These are phyloP conservation scores for Begonia loranthoides DNA, from an alignment of 306 rosid genomes.

Conservation along the genomic window DNA sequence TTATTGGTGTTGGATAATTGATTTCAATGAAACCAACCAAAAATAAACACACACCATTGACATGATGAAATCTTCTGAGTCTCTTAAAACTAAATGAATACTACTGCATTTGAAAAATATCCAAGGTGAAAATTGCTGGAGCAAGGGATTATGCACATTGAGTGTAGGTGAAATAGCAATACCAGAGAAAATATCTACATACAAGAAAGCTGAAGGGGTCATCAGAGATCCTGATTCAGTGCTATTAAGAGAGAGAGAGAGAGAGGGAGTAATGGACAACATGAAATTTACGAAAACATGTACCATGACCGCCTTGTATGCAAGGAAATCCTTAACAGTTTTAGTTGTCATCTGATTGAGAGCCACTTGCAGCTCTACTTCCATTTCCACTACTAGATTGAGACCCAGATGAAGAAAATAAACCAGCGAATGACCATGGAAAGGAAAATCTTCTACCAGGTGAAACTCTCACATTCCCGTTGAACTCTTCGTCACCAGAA, in stretches of 20 bases:
- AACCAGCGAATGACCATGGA: slow-evolving; percentile 66
- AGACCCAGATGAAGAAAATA: slow-evolving; percentile 42
- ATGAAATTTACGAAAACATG: slow-evolving; percentile 5
- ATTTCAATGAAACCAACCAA: too few species aligned
- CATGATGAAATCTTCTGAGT: too few species aligned
- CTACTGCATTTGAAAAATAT: too few species aligned
- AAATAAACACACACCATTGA: too few species aligned
- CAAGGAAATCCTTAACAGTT: neutral
- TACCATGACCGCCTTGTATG: neutral
- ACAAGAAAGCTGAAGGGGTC: slow-evolving; percentile 6
- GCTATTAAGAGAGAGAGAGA: neutral
- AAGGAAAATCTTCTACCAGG: slow-evolving; percentile 49
- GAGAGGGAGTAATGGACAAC: neutral
- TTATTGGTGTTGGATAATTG: too few species aligned
- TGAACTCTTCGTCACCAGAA: slow-evolving; percentile 13
- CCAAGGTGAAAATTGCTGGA: too few species aligned
- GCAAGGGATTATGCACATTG: slow-evolving; percentile 7
- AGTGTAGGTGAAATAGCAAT: slow-evolving; percentile 14
- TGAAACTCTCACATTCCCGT: slow-evolving; percentile 29
- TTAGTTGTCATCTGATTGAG: slow-evolving; percentile 35
- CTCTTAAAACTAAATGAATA: too few species aligned
- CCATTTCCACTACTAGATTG: slow-evolving; percentile 16
- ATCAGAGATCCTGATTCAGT: slow-evolving; percentile 13
- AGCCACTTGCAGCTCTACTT: slow-evolving; percentile 19
- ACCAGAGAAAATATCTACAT: slow-evolving; percentile 7